phyloP scores from a whole-genome alignment of 164 flowering plant species.

The Tetrastigma voinierianum region DNA sequence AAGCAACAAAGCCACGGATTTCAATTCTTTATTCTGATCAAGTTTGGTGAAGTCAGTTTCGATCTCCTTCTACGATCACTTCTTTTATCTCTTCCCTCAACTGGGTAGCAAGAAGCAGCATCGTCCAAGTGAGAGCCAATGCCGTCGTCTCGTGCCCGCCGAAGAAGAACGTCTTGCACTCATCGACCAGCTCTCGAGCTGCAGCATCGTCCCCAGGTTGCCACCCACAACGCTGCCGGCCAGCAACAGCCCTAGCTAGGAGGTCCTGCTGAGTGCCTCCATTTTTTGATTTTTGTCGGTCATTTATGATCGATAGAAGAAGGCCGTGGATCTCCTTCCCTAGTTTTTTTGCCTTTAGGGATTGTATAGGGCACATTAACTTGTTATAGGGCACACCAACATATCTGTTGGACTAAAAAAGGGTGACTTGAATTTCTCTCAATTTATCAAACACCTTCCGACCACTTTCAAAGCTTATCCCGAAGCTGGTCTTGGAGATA shows the following conservation, averaged over 20 bases:
- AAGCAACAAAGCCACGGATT: no score
- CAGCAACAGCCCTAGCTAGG: slow-evolving; percentile 63
- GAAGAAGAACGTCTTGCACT: slow-evolving; percentile 95
- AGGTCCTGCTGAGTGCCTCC: slow-evolving; percentile 36
- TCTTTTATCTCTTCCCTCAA: slow-evolving; percentile 72
- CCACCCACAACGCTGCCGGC: slow-evolving; percentile 26
- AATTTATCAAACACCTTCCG: no score
- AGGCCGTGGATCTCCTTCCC: slow-evolving; percentile 80
- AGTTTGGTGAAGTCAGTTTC: no score
- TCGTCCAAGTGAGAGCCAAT: no score
- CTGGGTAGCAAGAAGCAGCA: slow-evolving; percentile 53
- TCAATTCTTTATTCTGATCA: slow-evolving; percentile 87
- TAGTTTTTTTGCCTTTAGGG: slow-evolving; percentile 44
- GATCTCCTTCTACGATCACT: slow-evolving; percentile 51
- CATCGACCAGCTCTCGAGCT: slow-evolving; percentile 64
- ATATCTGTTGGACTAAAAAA: no score
- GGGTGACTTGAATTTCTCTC: no score
- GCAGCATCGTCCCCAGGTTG: slow-evolving; percentile 24
- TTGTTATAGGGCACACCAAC: slow-evolving; percentile 82
- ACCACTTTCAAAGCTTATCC: no score
- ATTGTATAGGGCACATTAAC: slow-evolving; percentile 37
- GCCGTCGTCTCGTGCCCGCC: slow-evolving; percentile 87
- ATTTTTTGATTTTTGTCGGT: slow-evolving; percentile 22
- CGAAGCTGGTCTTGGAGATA: slow-evolving; percentile 71
- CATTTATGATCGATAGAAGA: no score